Evolutionary conservation across 352 stramenopile species (phyloP), one percentile per base, ranked within the genome.

Genomic region (Pythium phragmitis): DNA sequence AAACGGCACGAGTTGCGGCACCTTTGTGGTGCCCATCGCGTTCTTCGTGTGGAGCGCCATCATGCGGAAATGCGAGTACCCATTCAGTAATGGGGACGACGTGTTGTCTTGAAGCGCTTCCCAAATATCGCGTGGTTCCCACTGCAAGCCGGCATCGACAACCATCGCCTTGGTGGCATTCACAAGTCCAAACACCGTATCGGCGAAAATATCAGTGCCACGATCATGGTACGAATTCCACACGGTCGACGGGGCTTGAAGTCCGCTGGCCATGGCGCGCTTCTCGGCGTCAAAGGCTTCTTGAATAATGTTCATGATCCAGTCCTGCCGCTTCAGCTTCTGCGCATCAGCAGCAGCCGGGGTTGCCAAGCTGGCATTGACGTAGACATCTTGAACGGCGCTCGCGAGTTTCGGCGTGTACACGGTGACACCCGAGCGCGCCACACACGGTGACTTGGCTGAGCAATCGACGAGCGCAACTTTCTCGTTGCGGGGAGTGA

Each of bases 171-270:
- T 75, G 13, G 73, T 69, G 7, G 65, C 64, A 49, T 80, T 83
- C 0, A 80, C 67, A 30, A 70, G 68, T 8, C 79, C 75, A n/a
- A 87, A 30, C 2, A 89, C 43, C 6, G 70, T 73, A 60, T 91
- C 82, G 0, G 79, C 80, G 48, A 88, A 74, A 46, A 88, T 69
- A 30, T 91, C 82, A 8, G 69, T 56, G 14, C 79, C 60, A 49
- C 76, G 73, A 59, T 91, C 82, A 54, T 74, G 68, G 13, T 14
- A 56, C 3, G 82, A 85, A 52, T 85, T 85, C 82, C 80, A 89
- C 9, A 76, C 75, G 0, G 79, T 89, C 14, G 82, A 91, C 7
- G 82, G 79, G 0, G 76, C 65, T 54, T 82, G 70, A 4, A 91
- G 56, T 21, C 82, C 82, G 43, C 72, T 65, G 0, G 65, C 55